A percentile compares a stretch with the other conserved stretches of the same genome.
Evolutionary conservation across 495 filamentous ascomycete species (phyloP).

Genomic region (Hypoxylon fragiforme): DNA sequence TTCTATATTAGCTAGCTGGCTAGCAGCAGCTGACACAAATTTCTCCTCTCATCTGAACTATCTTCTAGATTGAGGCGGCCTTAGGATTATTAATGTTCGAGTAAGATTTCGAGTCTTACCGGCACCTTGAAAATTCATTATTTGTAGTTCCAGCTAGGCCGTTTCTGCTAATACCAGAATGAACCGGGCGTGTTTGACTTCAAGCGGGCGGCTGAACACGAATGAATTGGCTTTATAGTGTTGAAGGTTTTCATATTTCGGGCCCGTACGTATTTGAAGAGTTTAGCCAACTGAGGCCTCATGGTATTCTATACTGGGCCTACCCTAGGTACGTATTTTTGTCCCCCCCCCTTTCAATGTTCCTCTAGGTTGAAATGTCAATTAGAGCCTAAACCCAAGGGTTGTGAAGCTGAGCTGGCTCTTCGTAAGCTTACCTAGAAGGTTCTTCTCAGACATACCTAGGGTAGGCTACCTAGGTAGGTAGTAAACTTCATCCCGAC

Average conservation of each 20-base stretch:
- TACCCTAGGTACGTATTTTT: not conserved
- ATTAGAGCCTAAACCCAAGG: too few relatives aligned
- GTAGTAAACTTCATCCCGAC: not conserved
- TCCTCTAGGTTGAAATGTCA: not conserved
- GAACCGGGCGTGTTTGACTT: too few relatives aligned
- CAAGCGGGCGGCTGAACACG: constrained; percentile 22
- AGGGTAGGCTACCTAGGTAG: too few relatives aligned
- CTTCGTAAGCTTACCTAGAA: too few relatives aligned
- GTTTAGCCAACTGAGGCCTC: too few relatives aligned
- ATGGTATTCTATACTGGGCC: too few relatives aligned
- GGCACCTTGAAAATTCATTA: constrained; percentile 7
- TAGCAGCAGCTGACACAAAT: too few relatives aligned
- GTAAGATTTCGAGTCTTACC: constrained; percentile 16
- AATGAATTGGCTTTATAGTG: too few relatives aligned
- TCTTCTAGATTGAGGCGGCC: not conserved
- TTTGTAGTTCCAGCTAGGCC: not conserved
- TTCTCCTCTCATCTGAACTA: constrained; percentile 18
- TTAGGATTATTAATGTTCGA: too few relatives aligned
- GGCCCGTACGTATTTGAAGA: not conserved
- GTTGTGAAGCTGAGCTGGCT: too few relatives aligned
- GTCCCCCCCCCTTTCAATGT: not conserved
- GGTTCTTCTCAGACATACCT: not conserved
- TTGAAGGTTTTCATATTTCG: too few relatives aligned
- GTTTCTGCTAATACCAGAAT: not conserved
- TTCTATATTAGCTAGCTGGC: not conserved